Conservation (phyloP, 1,284 basidiomycete species). For the Ustilago xerochloae region DNA sequence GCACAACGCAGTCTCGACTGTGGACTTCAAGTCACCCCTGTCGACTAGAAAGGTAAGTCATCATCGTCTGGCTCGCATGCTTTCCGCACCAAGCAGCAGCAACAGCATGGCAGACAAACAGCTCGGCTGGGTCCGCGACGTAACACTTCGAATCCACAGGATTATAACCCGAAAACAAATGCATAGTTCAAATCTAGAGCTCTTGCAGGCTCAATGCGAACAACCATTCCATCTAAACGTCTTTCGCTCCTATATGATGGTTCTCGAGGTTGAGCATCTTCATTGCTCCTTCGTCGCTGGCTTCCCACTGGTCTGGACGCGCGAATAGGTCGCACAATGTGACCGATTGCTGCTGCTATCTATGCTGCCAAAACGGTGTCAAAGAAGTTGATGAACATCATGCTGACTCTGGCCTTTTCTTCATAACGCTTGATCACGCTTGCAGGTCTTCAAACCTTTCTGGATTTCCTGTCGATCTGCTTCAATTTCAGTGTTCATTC, state of each 20-base stretch:
- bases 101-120: background rate
- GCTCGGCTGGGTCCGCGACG: background rate
- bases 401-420: slow-evolving; percentile 2
- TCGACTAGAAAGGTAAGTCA: background rate
- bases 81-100: background rate
- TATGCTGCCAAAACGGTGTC: background rate
- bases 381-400: background rate
- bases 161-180: slow-evolving; percentile 49
- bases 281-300: background rate
- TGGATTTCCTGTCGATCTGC: too few relatives aligned
- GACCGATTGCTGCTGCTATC: slow-evolving; percentile 4
- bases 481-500: background rate
- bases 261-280: slow-evolving; percentile 2
- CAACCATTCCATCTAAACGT: slow-evolving; percentile 62
- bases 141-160: slow-evolving; percentile 30
- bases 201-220: slow-evolving; percentile 52
- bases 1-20: background rate
- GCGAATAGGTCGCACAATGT: too few relatives aligned
- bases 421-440: background rate
- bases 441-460: background rate
- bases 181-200: slow-evolving; percentile 64
- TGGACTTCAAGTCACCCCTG: background rate
- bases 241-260: slow-evolving; percentile 67
- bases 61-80: too few relatives aligned
- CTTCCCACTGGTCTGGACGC: background rate